Percentiles rank a stretch among this genome's conserved stretches.
These are phyloP conservation scores for Fusarium stilboides DNA, from an alignment of 2,329 filamentous ascomycete species.

Conservation along the genomic window DNA sequence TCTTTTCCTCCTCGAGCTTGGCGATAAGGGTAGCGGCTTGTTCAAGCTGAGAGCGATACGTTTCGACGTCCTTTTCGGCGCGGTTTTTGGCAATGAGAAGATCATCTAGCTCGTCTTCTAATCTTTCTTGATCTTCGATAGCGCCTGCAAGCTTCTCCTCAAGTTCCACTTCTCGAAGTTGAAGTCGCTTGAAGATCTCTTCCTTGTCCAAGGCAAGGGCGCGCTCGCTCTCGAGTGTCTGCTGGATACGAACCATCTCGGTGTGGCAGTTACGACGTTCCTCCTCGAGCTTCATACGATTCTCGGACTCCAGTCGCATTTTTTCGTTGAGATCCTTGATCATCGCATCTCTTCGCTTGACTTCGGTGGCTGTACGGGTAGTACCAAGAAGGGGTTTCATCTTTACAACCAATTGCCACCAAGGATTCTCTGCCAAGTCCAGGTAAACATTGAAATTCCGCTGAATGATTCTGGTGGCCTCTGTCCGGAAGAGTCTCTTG, in stretches of 20 bases:
- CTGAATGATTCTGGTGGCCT: conserved; percentile 95
- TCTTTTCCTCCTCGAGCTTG: conserved; percentile 89
- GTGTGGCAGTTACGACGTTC: conserved; percentile 89
- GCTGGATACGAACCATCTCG: conserved; percentile 91
- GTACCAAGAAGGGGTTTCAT: conserved; percentile 97
- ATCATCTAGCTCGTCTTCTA: conserved; percentile 94
- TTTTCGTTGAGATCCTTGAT: conserved; percentile 90
- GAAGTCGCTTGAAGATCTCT: conserved; percentile 97
- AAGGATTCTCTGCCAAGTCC: conserved; percentile 90
- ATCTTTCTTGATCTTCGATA: conserved; percentile 91
- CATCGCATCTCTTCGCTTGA: conserved; percentile 94
- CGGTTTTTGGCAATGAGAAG: conserved; percentile 91
- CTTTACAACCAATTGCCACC: conserved; percentile 95
- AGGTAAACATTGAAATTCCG: conserved; percentile 94
- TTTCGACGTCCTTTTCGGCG: conserved; percentile 86
- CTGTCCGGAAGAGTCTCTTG: conserved; percentile 94
- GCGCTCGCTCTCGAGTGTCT: conserved; percentile 94
- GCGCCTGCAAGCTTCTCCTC: conserved; percentile 93
- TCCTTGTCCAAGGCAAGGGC: conserved; percentile 98
- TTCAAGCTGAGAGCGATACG: conserved; percentile 85
- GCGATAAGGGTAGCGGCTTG: conserved; percentile 91
- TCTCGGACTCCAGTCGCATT: conserved; percentile 81
- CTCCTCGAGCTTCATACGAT: conserved; percentile 87
- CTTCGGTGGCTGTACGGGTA: conserved; percentile 91
- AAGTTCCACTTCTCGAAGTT: conserved; percentile 90